Conservation (phyloP, 176 grass and related monocot genomes). For the Paspalum vaginatum region DNA sequence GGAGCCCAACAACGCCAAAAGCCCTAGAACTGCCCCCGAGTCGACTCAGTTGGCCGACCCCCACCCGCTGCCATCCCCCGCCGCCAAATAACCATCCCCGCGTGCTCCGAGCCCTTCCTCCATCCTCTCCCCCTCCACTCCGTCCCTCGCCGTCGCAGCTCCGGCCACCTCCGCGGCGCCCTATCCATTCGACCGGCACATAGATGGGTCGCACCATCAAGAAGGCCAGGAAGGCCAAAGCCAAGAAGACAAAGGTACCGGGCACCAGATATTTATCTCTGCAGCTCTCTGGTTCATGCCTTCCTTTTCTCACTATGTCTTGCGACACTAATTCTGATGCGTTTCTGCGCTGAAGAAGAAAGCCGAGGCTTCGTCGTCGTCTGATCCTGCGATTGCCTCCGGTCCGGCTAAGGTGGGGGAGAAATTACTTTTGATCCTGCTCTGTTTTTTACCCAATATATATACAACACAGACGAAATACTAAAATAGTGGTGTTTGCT, state of each 20-base stretch:
- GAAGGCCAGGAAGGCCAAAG: constrained; percentile 52
- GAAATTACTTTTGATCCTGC: neutral
- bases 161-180: neutral
- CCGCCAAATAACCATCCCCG: neutral
- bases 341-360: constrained; percentile 44
- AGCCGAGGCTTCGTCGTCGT: constrained; percentile 41
- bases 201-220: constrained; percentile 65
- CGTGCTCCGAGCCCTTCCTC: neutral
- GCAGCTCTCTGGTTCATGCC: neutral
- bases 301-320: neutral
- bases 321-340: neutral
- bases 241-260: constrained; percentile 55
- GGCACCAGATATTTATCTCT: neutral
- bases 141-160: neutral
- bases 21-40: too few relatives aligned
- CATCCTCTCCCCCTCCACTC: neutral
- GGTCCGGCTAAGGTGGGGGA: constrained; percentile 60
- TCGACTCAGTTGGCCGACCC: too few relatives aligned
- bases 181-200: neutral
- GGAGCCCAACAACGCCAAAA: too few relatives aligned
- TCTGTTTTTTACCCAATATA: too few relatives aligned
- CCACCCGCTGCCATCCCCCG: too few relatives aligned
- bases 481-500: neutral
- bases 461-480: too few relatives aligned
- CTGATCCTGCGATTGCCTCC: constrained; percentile 39